Percentiles rank a stretch among this genome's conserved stretches.
phyloP scores from a whole-genome alignment of 2,329 filamentous ascomycete species.

The Sclerotinia nivalis region DNA sequence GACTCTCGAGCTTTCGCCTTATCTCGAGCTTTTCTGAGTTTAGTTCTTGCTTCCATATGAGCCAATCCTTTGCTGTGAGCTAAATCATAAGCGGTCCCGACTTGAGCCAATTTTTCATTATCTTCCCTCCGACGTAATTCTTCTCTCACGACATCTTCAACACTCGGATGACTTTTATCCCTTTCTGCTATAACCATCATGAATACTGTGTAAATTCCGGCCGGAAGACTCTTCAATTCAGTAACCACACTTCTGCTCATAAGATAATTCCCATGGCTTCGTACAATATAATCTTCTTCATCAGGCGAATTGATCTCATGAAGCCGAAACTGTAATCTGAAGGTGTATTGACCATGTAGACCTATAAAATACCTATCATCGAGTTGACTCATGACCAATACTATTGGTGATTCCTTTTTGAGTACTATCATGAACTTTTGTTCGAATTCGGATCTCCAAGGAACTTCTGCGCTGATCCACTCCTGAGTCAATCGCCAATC shows the following conservation, averaged over 20 bases:
- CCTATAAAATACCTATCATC: constrained; percentile 63
- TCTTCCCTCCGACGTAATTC: constrained; percentile 51
- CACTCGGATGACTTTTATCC: constrained; percentile 46
- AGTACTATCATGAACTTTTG: constrained; percentile 61
- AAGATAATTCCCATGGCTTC: constrained; percentile 58
- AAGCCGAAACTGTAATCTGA: constrained; percentile 50
- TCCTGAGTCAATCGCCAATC: constrained; percentile 60
- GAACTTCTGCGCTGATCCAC: constrained; percentile 63
- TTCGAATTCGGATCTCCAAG: constrained; percentile 62
- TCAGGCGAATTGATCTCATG: constrained; percentile 52
- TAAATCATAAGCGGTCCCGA: constrained; percentile 60
- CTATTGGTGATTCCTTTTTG: constrained; percentile 56
- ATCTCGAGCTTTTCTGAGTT: constrained; percentile 41
- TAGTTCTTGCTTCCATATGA: constrained; percentile 52
- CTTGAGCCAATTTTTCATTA: constrained; percentile 60
- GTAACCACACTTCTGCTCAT: constrained; percentile 61
- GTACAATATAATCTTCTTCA: constrained; percentile 60
- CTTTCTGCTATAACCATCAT: constrained; percentile 56
- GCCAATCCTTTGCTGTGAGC: constrained; percentile 59
- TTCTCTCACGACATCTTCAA: constrained; percentile 58
- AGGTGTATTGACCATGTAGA: constrained; percentile 58
- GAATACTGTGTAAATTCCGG: constrained; percentile 59
- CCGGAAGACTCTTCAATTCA: constrained; percentile 56
- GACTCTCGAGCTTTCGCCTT: constrained; percentile 40
- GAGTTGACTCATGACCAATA: constrained; percentile 62